Evolutionary conservation across 1,284 basidiomycete species (phyloP).

Genomic region (Golubevia pallescens): DNA sequence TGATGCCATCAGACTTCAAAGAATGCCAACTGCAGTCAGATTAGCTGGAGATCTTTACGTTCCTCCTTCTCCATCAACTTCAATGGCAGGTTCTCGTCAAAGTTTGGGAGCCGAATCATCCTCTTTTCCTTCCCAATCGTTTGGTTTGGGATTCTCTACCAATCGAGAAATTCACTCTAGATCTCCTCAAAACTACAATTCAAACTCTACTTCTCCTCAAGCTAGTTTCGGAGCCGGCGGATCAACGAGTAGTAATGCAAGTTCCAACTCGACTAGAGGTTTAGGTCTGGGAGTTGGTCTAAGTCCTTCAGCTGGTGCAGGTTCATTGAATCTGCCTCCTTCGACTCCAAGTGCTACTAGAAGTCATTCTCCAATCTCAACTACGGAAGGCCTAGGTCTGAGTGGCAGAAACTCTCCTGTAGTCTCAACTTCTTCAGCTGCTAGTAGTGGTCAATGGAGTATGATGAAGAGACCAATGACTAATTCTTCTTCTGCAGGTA

Average conservation of each 20-base stretch:
- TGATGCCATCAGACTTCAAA: slow-evolving; percentile 55
- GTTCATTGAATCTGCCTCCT: slow-evolving; percentile 1
- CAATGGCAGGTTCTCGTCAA: neutral
- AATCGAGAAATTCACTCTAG: neutral
- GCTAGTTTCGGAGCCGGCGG: neutral
- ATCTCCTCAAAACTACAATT: neutral
- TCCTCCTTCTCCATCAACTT: slow-evolving; percentile 13
- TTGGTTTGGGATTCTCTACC: neutral
- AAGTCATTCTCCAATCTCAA: slow-evolving; percentile 4
- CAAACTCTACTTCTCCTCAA: neutral
- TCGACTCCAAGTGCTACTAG: slow-evolving; percentile 4
- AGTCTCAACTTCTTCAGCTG: neutral
- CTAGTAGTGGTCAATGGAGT: neutral
- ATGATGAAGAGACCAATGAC: neutral
- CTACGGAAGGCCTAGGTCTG: neutral
- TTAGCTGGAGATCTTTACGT: slow-evolving; percentile 45
- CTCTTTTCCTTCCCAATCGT: neutral
- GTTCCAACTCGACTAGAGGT: neutral
- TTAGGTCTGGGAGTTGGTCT: neutral
- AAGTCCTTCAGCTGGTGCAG: neutral
- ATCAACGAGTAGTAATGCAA: slow-evolving; percentile 3
- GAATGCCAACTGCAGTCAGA: slow-evolving; percentile 48
- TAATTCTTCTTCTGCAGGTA: neutral
- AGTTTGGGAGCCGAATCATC: neutral
- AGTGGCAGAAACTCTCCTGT: neutral